Percentiles rank a stretch among this genome's conserved stretches.
Conservation (phyloP, 2,329 filamentous ascomycete genomes). For the Fusarium bactridioides region DNA sequence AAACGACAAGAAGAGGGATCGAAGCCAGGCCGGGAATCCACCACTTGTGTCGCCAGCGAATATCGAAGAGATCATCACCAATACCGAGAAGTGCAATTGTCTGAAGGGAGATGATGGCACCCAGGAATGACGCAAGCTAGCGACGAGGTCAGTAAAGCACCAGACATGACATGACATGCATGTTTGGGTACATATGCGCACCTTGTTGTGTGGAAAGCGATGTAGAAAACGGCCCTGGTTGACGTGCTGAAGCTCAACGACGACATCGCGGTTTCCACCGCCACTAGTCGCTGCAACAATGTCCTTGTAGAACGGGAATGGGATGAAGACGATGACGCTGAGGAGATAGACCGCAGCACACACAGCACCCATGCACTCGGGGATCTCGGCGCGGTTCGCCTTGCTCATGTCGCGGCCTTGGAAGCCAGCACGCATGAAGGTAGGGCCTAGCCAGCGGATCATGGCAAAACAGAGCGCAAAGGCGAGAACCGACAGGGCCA, state of each 20-base stretch:
- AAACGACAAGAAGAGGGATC: constrained; percentile 92
- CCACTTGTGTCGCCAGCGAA: constrained; percentile 98
- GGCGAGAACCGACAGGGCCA: constrained; percentile 85
- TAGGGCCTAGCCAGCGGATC: constrained; percentile 91
- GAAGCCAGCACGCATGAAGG: constrained; percentile 87
- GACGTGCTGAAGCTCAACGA: constrained; percentile 75
- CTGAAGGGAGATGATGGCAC: constrained; percentile 91
- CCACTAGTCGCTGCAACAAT: constrained; percentile 95
- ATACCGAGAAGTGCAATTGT: constrained; percentile 90
- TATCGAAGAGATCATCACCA: constrained; percentile 96
- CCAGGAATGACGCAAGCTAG: constrained; percentile 92
- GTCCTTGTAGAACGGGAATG: constrained; percentile 98
- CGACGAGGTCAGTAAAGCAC: neutral
- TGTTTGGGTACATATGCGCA: constrained; percentile 45
- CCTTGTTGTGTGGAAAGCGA: constrained; percentile 93
- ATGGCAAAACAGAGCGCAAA: constrained; percentile 84
- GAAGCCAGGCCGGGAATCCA: constrained; percentile 95
- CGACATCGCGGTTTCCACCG: constrained; percentile 88
- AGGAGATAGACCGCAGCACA: constrained; percentile 93
- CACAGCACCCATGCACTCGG: constrained; percentile 95
- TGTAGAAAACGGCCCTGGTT: constrained; percentile 88
- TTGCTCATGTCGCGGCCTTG: constrained; percentile 90
- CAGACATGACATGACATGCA: neutral
- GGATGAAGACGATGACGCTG: constrained; percentile 88
- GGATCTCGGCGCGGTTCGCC: constrained; percentile 74